Evolutionary conservation across 2,329 filamentous ascomycete species (phyloP), one percentile per base, ranked within the genome.

Genomic region (Botryotinia calthae): DNA sequence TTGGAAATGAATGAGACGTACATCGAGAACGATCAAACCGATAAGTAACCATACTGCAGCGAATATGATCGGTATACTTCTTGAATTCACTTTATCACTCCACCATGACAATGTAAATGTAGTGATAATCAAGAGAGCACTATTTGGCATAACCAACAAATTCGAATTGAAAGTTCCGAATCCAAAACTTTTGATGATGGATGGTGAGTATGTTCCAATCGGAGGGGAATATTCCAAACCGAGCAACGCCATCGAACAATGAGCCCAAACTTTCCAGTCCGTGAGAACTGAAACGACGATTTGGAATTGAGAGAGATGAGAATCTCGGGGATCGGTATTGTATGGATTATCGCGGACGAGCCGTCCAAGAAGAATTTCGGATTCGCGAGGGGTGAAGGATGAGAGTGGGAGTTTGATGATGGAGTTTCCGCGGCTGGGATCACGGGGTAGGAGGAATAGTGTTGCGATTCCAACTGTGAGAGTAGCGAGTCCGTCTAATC

Each of bases 121-220:
- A 18, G 73, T 76, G 54, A 77, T 71, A 9, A 73, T 75, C 7
- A 74, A 82, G 82, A 69, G 85, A 65, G 74, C 84, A 80, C 74
- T 85, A 1, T 81, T 81, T 22, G 84, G 84, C 58, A 85, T 85
- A 4, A 82, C 81, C 18, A 86, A 81, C 0, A 86, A 78, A 56
- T 84, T 86, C 59, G 84, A 82, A 5, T 85, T 76, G 74, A 87
- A 85, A 10, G 84, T 77, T 37, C 62, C 73, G 64, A 79, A 79
- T 0, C 78, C 78, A 25, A 79, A 74, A 34, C 71, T 70, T 70
- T 77, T 78, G 22, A 71, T 71, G n/a, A 71, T 71, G 22, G 70
- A 71, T 56, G 70, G 70, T 8, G 70, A 71, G 20, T 71, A 71
- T 18, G 61, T 71, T 44, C 70, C 70, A n/a, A 71, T 42, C 12